A percentile compares a stretch with the other conserved stretches of the same genome.
Conservation (phyloP, 208 protist genomes). For the Acanthamoeba divionensis region DNA sequence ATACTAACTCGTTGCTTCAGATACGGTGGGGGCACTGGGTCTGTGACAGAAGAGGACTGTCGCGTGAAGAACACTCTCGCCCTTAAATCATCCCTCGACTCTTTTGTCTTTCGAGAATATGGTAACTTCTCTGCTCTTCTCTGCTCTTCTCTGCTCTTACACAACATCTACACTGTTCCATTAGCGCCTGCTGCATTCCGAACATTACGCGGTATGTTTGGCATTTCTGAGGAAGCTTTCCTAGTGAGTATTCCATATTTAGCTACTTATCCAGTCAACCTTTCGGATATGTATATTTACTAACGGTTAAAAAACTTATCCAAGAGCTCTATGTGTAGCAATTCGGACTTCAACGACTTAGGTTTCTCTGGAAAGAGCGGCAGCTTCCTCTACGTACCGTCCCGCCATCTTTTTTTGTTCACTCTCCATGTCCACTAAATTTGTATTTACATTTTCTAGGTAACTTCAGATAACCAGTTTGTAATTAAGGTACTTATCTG, state of each 20-base stretch:
- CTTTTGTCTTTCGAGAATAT: background rate
- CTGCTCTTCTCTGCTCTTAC: background rate
- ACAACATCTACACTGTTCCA: background rate
- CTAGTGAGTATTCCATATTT: background rate
- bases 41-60: no score
- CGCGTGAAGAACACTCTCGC: conserved; percentile 6
- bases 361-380: conserved; percentile 9
- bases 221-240: background rate
- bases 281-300: background rate
- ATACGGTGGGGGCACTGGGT: no score
- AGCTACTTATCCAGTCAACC: background rate
- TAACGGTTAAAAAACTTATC: background rate
- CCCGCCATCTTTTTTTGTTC: background rate
- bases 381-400: background rate
- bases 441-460: no score
- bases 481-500: no score
- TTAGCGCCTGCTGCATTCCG: background rate
- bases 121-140: background rate
- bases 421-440: background rate
- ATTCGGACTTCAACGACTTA: background rate
- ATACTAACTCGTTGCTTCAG: no score
- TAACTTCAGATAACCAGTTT: background rate
- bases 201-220: background rate
- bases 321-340: background rate
- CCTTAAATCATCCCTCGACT: background rate